phyloP scores from a whole-genome alignment of 306 rosid species.

The Fragaria vesca region DNA sequence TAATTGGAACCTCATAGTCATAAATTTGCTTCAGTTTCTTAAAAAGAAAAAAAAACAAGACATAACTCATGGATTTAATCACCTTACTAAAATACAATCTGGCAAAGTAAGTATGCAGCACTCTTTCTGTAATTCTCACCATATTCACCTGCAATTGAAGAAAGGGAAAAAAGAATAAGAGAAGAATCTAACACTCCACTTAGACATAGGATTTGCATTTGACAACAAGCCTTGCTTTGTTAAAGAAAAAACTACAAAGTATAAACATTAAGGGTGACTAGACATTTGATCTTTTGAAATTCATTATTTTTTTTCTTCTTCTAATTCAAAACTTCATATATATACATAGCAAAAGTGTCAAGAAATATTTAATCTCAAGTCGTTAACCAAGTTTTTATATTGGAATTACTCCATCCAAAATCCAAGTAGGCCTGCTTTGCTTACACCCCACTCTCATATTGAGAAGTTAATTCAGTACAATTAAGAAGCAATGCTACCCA shows the following conservation, averaged over 20 bases:
- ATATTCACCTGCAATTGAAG: slow-evolving; percentile 59
- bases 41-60: slow-evolving; percentile 9
- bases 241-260: not conserved
- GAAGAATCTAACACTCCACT: not conserved
- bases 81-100: slow-evolving; percentile 84
- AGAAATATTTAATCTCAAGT: not conserved
- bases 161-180: slow-evolving; percentile 17
- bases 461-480: slow-evolving; percentile 14
- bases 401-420: not conserved
- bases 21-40: not conserved
- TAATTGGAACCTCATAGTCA: slow-evolving; percentile 29
- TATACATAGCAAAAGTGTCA: not conserved
- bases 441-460: slow-evolving; percentile 13
- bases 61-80: slow-evolving; percentile 14
- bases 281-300: not conserved
- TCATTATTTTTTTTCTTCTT: not conserved
- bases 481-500: slow-evolving; percentile 1
- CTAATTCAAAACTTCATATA: not conserved
- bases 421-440: slow-evolving; percentile 8
- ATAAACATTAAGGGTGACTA: not conserved
- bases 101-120: slow-evolving; percentile 80
- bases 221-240: not conserved
- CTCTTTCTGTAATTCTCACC: slow-evolving; percentile 86
- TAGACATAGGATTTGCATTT: not conserved
- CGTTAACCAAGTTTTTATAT: not conserved